Percentiles rank a stretch among this genome's conserved stretches.
Evolutionary conservation across 306 rosid genomes (phyloP).

Genomic region (Pachyrhizus erosus): DNA sequence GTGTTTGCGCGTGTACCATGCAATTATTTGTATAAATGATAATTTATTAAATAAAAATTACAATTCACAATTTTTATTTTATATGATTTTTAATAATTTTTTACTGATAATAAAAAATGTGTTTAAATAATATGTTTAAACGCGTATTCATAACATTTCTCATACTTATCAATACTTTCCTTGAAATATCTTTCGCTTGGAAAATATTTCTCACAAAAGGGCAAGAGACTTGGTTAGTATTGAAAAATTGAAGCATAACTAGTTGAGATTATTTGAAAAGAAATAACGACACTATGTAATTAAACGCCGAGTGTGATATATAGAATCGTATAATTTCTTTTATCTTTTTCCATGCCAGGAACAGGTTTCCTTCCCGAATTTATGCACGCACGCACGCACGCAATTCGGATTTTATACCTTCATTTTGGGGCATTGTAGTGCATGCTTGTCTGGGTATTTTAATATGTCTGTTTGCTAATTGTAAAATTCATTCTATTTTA

Average conservation of each 20-base stretch:
- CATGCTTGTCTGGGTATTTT: not conserved
- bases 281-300: not conserved
- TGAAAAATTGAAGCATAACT: not conserved
- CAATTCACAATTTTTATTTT: too few species aligned
- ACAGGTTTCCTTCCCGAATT: not conserved
- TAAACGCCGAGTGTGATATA: not conserved
- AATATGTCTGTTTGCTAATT: not conserved
- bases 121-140: too few species aligned
- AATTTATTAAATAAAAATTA: too few species aligned
- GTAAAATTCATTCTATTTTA: not conserved
- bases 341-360: not conserved
- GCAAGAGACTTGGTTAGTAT: not conserved
- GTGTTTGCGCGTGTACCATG: too few species aligned
- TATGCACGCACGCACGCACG: conserved; percentile 3
- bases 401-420: not conserved
- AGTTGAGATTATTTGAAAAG: not conserved
- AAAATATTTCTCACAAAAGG: not conserved
- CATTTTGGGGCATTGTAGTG: not conserved
- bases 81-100: too few species aligned
- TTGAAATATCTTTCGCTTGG: not conserved
- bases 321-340: not conserved
- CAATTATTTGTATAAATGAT: too few species aligned
- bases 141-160: too few species aligned
- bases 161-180: too few species aligned
- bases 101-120: too few species aligned